A percentile compares a stretch with the other conserved stretches of the same genome.
phyloP scores from a whole-genome alignment of 2,329 filamentous ascomycete genomes.

The Escovopsis sp. region DNA sequence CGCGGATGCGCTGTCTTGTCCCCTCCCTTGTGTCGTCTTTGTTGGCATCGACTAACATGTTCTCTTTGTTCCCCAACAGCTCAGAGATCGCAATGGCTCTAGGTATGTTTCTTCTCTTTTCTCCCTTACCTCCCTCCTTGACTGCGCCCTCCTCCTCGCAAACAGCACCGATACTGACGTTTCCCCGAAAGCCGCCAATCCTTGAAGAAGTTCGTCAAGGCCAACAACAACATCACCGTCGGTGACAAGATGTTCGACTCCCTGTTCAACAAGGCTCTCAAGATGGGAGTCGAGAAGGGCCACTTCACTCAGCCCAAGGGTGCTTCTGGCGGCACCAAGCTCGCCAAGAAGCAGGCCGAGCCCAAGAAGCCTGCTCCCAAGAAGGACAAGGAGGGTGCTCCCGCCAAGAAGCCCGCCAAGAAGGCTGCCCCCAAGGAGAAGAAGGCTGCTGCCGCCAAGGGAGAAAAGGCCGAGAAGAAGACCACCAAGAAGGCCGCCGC shows the following conservation, averaged over 20 bases:
- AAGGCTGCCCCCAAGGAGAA: slow-evolving; percentile 17
- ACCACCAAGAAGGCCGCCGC: slow-evolving; percentile 14
- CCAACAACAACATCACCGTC: slow-evolving; percentile 35
- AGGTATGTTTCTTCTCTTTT: slow-evolving; percentile 12
- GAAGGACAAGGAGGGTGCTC: slow-evolving; percentile 19
- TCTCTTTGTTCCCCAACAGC: slow-evolving; percentile 24
- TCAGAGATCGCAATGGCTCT: slow-evolving; percentile 48
- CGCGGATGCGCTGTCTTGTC: background rate
- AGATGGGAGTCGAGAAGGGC: slow-evolving; percentile 71
- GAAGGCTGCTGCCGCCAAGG: slow-evolving; percentile 17
- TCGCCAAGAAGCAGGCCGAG: slow-evolving; percentile 58
- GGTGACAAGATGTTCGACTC: slow-evolving; percentile 46
- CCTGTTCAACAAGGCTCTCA: slow-evolving; percentile 77
- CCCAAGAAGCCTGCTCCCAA: slow-evolving; percentile 22
- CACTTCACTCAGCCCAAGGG: slow-evolving; percentile 85
- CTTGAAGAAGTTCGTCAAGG: slow-evolving; percentile 46
- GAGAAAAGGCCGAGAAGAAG: slow-evolving; percentile 9
- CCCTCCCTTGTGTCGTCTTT: background rate
- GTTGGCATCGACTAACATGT: slow-evolving; percentile 23
- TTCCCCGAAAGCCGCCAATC: slow-evolving; percentile 34
- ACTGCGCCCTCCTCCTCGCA: background rate
- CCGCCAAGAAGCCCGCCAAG: slow-evolving; percentile 20
- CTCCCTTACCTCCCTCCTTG: background rate
- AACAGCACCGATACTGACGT: slow-evolving; percentile 8
- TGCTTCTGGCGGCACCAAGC: slow-evolving; percentile 81